Conservation (phyloP, 2,329 filamentous ascomycete genomes). For the Cladosporium sp. region DNA sequence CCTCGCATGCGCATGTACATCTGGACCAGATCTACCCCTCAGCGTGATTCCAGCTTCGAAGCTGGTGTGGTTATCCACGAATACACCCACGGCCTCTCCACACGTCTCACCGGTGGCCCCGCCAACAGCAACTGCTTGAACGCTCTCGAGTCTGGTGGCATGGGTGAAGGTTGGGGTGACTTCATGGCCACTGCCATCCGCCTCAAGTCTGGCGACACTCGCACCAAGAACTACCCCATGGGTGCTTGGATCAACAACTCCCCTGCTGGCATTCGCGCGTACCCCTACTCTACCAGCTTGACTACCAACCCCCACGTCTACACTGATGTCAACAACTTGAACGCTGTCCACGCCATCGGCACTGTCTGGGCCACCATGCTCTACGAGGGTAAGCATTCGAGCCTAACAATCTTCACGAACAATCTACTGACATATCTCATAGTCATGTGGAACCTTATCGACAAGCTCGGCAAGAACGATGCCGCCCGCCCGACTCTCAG, state of each 20-base stretch:
- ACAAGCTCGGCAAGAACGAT: conserved; percentile 51
- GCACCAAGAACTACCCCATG: conserved; percentile 45
- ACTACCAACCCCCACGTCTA: conserved; percentile 51
- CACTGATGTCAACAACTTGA: conserved; percentile 38
- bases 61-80: conserved; percentile 59
- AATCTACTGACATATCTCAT: not conserved
- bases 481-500: conserved; percentile 40
- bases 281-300: conserved; percentile 50
- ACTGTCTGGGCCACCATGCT: conserved; percentile 51
- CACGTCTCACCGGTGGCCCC: conserved; percentile 56
- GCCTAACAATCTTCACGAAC: not conserved
- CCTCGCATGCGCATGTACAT: conserved; percentile 59
- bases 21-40: conserved; percentile 47
- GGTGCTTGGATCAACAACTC: conserved; percentile 49
- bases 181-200: conserved; percentile 52
- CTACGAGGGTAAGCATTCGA: conserved; percentile 39
- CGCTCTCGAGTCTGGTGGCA: conserved; percentile 49
- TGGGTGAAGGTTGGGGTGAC: conserved; percentile 58
- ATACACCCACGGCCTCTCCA: conserved; percentile 52
- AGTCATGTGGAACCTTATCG: conserved; percentile 55
- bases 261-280: conserved; percentile 45
- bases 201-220: conserved; percentile 44
- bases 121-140: conserved; percentile 49
- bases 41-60: conserved; percentile 56
- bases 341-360: conserved; percentile 46